Percentiles rank a stretch among this genome's conserved stretches.
Conservation (phyloP, 1,139 yeast species). For the Yamadazyma epiphylla region DNA sequence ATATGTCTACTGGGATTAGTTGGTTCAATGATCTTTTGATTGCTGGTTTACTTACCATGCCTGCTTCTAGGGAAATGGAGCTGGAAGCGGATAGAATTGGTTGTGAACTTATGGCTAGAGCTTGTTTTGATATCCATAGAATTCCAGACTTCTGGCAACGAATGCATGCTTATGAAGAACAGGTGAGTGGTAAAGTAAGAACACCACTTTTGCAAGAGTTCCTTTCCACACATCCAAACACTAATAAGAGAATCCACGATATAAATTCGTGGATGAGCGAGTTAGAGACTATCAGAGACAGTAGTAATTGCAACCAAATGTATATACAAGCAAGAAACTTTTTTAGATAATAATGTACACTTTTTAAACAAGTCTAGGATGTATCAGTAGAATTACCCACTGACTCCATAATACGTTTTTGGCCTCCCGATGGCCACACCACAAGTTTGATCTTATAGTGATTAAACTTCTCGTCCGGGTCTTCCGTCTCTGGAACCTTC, state of each 20-base stretch:
- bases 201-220: conserved; percentile 48
- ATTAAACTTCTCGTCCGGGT: conserved; percentile 7
- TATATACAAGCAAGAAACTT: conserved; percentile 11
- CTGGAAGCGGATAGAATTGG: conserved; percentile 96
- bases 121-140: conserved; percentile 76
- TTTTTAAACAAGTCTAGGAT: not conserved
- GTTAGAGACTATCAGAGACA: conserved; percentile 46
- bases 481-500: conserved; percentile 16
- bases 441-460: conserved; percentile 14
- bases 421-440: too few relatives aligned
- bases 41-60: conserved; percentile 63
- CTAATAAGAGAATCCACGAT: conserved; percentile 63
- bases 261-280: conserved; percentile 72
- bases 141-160: conserved; percentile 79
- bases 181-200: conserved; percentile 13
- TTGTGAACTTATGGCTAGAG: conserved; percentile 82
- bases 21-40: conserved; percentile 53
- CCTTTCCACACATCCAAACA: conserved; percentile 89
- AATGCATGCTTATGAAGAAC: conserved; percentile 61
- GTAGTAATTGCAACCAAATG: conserved; percentile 24
- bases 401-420: too few relatives aligned
- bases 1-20: conserved; percentile 25
- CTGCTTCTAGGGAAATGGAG: conserved; percentile 90
- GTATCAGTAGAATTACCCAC: too few relatives aligned
- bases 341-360: conserved; percentile 9